phyloP scores from a whole-genome alignment of 352 stramenopile genomes.

The Phytophthora capsici region DNA sequence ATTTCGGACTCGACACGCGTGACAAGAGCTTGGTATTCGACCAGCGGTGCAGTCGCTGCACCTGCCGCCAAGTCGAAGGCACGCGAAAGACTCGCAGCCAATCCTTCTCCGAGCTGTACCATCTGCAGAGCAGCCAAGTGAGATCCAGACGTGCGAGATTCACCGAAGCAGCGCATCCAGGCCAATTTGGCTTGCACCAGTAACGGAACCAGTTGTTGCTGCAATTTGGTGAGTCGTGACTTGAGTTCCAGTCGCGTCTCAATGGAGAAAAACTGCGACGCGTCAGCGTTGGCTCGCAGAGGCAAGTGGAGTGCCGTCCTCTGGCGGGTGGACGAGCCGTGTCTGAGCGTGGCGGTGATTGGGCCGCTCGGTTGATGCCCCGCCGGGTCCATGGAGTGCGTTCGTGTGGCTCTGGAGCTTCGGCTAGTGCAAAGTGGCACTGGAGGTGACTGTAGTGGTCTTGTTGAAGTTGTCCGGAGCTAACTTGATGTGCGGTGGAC shows the following conservation, averaged over 20 bases:
- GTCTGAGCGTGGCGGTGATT: slow-evolving; percentile 18
- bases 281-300: slow-evolving; percentile 28
- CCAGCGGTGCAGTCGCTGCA: slow-evolving; percentile 36
- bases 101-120: slow-evolving; percentile 48
- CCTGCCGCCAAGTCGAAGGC: slow-evolving; percentile 48
- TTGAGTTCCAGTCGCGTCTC: slow-evolving; percentile 65
- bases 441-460: slow-evolving; percentile 17
- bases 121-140: slow-evolving; percentile 33
- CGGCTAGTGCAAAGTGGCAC: slow-evolving; percentile 22
- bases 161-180: slow-evolving; percentile 66
- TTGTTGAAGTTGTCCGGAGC: slow-evolving; percentile 22
- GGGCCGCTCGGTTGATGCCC: slow-evolving; percentile 22
- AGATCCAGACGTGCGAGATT: background rate
- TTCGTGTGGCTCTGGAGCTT: slow-evolving; percentile 12
- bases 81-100: slow-evolving; percentile 45
- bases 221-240: slow-evolving; percentile 44
- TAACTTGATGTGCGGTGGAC: background rate
- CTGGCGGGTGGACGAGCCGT: slow-evolving; percentile 30
- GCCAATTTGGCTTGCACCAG: slow-evolving; percentile 63
- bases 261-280: slow-evolving; percentile 62
- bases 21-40: slow-evolving; percentile 59
- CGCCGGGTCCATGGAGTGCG: slow-evolving; percentile 25
- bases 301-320: slow-evolving; percentile 13
- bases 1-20: slow-evolving; percentile 46
- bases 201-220: slow-evolving; percentile 44